These are phyloP conservation scores for Peronospora belbahrii DNA, from an alignment of 352 stramenopile species.

Conservation along the genomic window DNA sequence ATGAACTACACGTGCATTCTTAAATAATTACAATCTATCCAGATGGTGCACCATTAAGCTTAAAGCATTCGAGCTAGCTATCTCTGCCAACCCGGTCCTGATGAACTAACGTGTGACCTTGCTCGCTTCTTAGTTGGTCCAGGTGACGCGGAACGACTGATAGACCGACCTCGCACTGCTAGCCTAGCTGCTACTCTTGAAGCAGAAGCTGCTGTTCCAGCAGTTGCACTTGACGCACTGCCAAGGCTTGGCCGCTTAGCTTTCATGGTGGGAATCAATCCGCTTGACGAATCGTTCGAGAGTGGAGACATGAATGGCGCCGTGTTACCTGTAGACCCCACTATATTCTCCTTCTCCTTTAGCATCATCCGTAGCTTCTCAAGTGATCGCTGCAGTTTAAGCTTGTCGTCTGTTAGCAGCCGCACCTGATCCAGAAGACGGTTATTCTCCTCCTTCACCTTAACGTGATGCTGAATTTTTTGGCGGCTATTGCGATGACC, in stretches of 20 bases:
- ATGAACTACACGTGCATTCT: conserved; percentile 9
- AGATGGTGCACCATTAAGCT: conserved; percentile 15
- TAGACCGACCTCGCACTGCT: conserved; percentile 10
- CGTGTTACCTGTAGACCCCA: conserved; percentile 18
- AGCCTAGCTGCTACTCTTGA: conserved; percentile 20
- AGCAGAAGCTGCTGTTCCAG: conserved; percentile 12
- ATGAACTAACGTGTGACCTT: conserved; percentile 19
- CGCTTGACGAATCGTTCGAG: conserved; percentile 14
- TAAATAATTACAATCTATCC: conserved; percentile 16
- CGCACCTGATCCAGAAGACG: conserved; percentile 59
- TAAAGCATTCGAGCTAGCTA: conserved; percentile 11
- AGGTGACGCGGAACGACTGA: conserved; percentile 25
- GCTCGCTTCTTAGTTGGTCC: conserved; percentile 35
- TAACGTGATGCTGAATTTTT: conserved; percentile 78
- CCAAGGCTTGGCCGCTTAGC: conserved; percentile 12
- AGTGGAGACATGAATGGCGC: conserved; percentile 15
- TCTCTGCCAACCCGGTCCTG: conserved; percentile 26
- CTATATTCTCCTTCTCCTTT: conserved; percentile 72
- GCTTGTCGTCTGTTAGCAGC: conserved; percentile 55
- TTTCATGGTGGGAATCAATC: conserved; percentile 3
- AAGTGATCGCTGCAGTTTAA: conserved; percentile 40
- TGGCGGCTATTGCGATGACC: conserved; percentile 73
- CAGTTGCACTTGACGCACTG: conserved; percentile 17
- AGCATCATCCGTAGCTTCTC: conserved; percentile 40
- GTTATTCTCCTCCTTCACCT: conserved; percentile 82